A percentile compares a stretch with the other conserved stretches of the same genome.
Evolutionary conservation across 2,329 filamentous ascomycete genomes (phyloP).

Genomic region (Fusarium odoratissimum): DNA sequence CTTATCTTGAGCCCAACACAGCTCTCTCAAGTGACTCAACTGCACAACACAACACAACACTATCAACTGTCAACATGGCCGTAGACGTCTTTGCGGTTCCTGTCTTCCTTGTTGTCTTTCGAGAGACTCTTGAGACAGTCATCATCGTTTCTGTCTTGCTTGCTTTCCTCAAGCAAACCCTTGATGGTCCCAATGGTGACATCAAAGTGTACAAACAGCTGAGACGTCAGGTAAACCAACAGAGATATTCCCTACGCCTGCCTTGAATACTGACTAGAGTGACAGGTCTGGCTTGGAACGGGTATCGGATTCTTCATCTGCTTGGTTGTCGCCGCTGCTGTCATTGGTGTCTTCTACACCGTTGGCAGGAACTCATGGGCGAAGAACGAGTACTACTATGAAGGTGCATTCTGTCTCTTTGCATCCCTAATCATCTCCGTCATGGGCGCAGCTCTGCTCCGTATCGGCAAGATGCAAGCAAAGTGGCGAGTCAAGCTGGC

Average conservation of each 20-base stretch:
- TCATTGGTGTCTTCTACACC: constrained; percentile 79
- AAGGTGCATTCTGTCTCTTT: constrained; percentile 80
- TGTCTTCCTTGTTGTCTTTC: constrained; percentile 91
- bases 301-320: constrained; percentile 71
- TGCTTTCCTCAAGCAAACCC: constrained; percentile 84
- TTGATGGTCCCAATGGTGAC: constrained; percentile 73
- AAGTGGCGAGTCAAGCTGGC: constrained; percentile 90
- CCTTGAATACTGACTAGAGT: neutral
- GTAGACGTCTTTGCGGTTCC: constrained; percentile 80
- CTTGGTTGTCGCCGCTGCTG: constrained; percentile 70
- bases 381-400: constrained; percentile 79
- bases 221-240: constrained; percentile 66
- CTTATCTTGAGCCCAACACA: neutral
- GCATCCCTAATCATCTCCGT: constrained; percentile 84
- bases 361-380: constrained; percentile 76
- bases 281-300: constrained; percentile 71
- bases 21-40: neutral
- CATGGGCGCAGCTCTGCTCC: constrained; percentile 83
- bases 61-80: constrained; percentile 59
- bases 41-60: neutral
- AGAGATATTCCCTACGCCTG: neutral
- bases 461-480: constrained; percentile 83
- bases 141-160: constrained; percentile 91
- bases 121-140: constrained; percentile 83
- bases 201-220: constrained; percentile 73